Conservation (phyloP, 2,329 filamentous ascomycete species). For the Tympanopsis confertula region DNA sequence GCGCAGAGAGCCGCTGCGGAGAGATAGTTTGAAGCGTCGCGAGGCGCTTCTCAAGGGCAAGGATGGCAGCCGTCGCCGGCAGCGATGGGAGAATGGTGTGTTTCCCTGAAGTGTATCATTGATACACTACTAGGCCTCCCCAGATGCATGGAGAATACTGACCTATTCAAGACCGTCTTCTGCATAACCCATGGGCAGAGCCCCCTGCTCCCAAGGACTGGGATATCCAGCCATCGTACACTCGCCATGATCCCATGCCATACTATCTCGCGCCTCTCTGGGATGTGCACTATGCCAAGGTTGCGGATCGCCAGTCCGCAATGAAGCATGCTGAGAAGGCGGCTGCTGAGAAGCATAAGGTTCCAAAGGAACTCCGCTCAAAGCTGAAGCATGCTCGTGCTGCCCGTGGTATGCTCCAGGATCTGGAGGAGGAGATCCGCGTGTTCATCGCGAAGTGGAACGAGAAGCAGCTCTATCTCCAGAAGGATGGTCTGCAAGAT, state of each 20-base stretch:
- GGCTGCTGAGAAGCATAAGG: constrained; percentile 36
- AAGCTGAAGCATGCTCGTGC: constrained; percentile 71
- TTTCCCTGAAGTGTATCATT: constrained; percentile 5
- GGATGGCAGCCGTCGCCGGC: constrained; percentile 73
- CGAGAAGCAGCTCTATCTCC: neutral
- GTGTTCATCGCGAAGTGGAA: constrained; percentile 46
- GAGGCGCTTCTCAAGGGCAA: constrained; percentile 79
- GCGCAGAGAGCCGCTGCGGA: neutral
- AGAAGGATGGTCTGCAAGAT: neutral
- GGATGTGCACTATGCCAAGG: constrained; percentile 46
- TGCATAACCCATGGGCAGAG: constrained; percentile 75
- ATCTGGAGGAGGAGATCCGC: constrained; percentile 75
- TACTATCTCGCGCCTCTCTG: constrained; percentile 83
- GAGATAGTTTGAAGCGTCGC: constrained; percentile 39
- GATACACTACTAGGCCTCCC: constrained; percentile 4
- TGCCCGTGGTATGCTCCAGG: constrained; percentile 69
- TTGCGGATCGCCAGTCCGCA: constrained; percentile 25
- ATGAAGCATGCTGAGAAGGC: constrained; percentile 37
- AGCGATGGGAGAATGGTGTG: constrained; percentile 90
- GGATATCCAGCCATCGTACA: constrained; percentile 71
- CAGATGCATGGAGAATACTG: constrained; percentile 3
- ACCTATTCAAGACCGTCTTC: constrained; percentile 55
- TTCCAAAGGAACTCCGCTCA: constrained; percentile 71
- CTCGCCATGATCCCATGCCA: constrained; percentile 58
- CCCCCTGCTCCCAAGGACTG: constrained; percentile 76